Conservation (phyloP, 2,329 filamentous ascomycete genomes). For the Diaporthe helianthi region DNA sequence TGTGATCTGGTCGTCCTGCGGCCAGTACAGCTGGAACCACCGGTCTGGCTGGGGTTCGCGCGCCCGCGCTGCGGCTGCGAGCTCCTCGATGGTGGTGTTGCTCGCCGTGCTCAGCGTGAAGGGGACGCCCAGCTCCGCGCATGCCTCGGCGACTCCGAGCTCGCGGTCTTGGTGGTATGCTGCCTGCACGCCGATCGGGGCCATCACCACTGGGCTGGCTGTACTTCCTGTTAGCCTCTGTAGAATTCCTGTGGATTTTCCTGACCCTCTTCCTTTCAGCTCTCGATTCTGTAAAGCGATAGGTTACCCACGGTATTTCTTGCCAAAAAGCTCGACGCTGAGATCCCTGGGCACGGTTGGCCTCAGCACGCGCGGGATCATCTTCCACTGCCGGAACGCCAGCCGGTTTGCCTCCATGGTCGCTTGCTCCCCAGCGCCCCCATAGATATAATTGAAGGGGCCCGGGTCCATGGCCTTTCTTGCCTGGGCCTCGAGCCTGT, state of each 20-base stretch:
- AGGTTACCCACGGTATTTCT: slow-evolving; percentile 49
- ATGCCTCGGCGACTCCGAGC: slow-evolving; percentile 67
- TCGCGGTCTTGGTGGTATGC: slow-evolving; percentile 73
- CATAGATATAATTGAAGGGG: slow-evolving; percentile 66
- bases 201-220: slow-evolving; percentile 62
- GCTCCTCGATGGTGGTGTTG: slow-evolving; percentile 69
- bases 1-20: slow-evolving; percentile 69
- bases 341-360: slow-evolving; percentile 54
- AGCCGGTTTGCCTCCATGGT: slow-evolving; percentile 67
- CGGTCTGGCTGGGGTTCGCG: slow-evolving; percentile 59
- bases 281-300: background rate
- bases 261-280: background rate
- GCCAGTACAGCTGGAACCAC: slow-evolving; percentile 83
- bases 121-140: slow-evolving; percentile 65
- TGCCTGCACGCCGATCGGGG: slow-evolving; percentile 73
- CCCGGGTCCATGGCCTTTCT: slow-evolving; percentile 53
- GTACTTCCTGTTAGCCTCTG: slow-evolving; percentile 22
- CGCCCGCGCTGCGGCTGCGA: slow-evolving; percentile 50
- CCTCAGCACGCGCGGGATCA: slow-evolving; percentile 60
- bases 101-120: slow-evolving; percentile 73
- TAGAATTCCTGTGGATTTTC: background rate
- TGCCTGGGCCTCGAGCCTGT: slow-evolving; percentile 62
- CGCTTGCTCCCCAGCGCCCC: slow-evolving; percentile 67
- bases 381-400: slow-evolving; percentile 60
- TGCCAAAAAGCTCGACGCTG: slow-evolving; percentile 59